Conservation (phyloP, 2,329 filamentous ascomycete genomes). For the Aspergillus novofumigatus region DNA sequence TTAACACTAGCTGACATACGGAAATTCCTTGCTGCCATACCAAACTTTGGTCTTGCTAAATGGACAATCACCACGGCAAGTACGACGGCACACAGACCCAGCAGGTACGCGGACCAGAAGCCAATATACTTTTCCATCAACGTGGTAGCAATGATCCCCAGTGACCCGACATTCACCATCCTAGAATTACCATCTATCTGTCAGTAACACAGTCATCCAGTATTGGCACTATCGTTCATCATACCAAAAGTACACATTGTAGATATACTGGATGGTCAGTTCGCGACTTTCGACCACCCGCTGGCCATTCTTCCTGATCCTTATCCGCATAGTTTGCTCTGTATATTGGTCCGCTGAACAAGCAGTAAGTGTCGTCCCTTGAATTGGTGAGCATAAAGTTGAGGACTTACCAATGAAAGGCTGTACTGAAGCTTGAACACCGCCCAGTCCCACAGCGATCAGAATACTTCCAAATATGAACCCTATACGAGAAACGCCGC, state of each 20-base stretch:
- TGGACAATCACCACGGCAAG: neutral
- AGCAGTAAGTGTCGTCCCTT: neutral
- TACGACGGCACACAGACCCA: constrained; percentile 1
- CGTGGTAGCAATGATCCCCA: neutral
- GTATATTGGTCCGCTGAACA: neutral
- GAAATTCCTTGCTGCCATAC: neutral
- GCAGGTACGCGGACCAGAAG: constrained; percentile 4
- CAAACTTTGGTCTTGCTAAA: neutral
- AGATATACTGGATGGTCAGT: constrained; percentile 3
- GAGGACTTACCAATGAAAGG: neutral
- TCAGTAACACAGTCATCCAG: neutral
- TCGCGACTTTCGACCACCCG: neutral
- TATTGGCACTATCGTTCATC: neutral
- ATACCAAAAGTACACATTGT: constrained; percentile 8
- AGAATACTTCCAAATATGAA: neutral
- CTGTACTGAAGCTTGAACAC: neutral
- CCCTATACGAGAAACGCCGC: neutral
- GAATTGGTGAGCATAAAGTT: neutral
- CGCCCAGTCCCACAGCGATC: neutral
- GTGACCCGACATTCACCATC: constrained; percentile 1
- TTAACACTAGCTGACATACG: neutral
- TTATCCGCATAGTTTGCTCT: neutral
- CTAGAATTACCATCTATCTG: neutral
- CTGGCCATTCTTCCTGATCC: neutral
- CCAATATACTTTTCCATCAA: constrained; percentile 3